Percentiles rank a stretch among this genome's conserved stretches.
phyloP scores from a whole-genome alignment of 2,329 filamentous ascomycete genomes.

The Huntiella savannae region DNA sequence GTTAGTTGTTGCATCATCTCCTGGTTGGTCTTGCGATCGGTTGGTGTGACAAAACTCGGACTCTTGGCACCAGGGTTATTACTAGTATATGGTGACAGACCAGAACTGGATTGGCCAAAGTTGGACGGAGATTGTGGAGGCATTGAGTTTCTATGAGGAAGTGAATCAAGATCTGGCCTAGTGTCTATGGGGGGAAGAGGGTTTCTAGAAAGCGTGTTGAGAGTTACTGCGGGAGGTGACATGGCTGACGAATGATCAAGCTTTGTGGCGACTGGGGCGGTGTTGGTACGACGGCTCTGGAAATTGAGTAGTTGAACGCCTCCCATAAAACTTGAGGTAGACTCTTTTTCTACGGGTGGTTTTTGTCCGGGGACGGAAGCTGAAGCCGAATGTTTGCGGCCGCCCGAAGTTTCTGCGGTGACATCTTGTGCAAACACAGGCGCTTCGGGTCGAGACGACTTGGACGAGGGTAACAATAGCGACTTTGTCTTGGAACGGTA shows the following conservation, averaged over 20 bases:
- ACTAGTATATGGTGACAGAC: constrained; percentile 13
- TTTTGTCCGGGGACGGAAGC: constrained; percentile 14
- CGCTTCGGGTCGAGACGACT: neutral
- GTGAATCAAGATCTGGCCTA: constrained; percentile 1
- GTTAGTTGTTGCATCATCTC: constrained; percentile 13
- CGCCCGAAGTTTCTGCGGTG: constrained; percentile 9
- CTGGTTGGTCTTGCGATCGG: constrained; percentile 24
- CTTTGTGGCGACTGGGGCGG: neutral
- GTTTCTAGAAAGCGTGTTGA: constrained; percentile 14
- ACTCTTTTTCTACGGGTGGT: constrained; percentile 9
- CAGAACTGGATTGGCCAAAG: constrained; percentile 7
- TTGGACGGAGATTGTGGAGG: constrained; percentile 7
- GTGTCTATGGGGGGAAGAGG: constrained; percentile 15
- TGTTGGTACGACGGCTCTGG: neutral
- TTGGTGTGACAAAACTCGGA: constrained; percentile 30
- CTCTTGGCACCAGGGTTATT: constrained; percentile 11
- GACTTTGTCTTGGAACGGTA: constrained; percentile 11
- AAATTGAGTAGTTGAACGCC: constrained; percentile 13
- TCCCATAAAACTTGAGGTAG: neutral
- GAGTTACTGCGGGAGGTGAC: neutral
- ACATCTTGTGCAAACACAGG: no score
- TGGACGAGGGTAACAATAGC: constrained; percentile 10
- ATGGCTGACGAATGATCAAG: no score
- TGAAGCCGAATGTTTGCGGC: constrained; percentile 11
- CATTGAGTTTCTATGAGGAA: constrained; percentile 6